Conservation (phyloP, 768 basidiomycete genomes). For the Boletus patriciae region DNA sequence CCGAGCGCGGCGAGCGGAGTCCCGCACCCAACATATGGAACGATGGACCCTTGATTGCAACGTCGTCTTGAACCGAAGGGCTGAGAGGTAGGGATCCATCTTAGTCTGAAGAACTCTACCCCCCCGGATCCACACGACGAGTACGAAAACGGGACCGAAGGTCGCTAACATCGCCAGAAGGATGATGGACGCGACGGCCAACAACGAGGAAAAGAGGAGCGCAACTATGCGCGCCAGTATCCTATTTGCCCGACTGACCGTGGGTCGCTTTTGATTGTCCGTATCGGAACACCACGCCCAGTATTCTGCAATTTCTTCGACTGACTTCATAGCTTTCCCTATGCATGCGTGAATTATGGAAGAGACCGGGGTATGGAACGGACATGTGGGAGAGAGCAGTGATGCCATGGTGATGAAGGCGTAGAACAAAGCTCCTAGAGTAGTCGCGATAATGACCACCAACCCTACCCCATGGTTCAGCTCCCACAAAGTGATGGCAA, state of each 20-base stretch:
- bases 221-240: not conserved
- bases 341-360: constrained; percentile 4
- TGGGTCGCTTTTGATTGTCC: not conserved
- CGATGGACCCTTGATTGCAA: not conserved
- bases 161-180: not conserved
- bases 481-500: constrained; percentile 16
- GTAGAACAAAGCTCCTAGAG: constrained; percentile 18
- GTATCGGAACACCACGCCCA: constrained; percentile 3
- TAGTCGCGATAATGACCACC: constrained; percentile 10
- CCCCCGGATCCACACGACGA: not conserved
- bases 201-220: constrained; percentile 1
- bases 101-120: not conserved
- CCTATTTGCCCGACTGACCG: not conserved
- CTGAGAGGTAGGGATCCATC: not conserved
- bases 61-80: not conserved
- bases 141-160: not conserved
- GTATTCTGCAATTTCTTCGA: constrained; percentile 1
- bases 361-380: constrained; percentile 22
- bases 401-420: constrained; percentile 18
- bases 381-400: constrained; percentile 10
- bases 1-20: not conserved
- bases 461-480: constrained; percentile 6
- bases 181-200: not conserved
- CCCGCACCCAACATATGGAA: not conserved
- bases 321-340: not conserved